A percentile compares a stretch with the other conserved stretches of the same genome.
phyloP scores from a whole-genome alignment of 768 basidiomycete genomes.

The Panaeolus papilionaceus region DNA sequence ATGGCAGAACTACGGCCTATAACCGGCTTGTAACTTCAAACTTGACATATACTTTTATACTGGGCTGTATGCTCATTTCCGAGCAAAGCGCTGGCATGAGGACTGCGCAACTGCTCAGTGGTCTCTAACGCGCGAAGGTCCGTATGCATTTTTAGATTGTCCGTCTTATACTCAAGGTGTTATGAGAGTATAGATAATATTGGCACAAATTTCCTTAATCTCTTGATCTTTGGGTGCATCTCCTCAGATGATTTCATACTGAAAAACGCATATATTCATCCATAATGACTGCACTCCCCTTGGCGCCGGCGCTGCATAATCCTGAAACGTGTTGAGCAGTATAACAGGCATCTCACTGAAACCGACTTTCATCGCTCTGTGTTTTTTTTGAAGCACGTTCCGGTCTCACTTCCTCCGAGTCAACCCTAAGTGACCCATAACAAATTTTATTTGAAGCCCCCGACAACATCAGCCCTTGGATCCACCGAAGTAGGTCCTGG shows the following conservation, averaged over 20 bases:
- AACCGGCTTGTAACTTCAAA: too few species aligned
- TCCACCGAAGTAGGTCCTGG: not conserved
- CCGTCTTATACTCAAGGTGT: not conserved
- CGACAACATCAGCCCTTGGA: not conserved
- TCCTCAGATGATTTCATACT: too few species aligned
- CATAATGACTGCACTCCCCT: too few species aligned
- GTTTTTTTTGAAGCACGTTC: not conserved
- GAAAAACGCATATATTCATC: too few species aligned
- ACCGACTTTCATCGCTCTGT: too few species aligned
- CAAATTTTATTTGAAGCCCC: too few species aligned
- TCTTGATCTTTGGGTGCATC: not conserved
- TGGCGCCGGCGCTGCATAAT: too few species aligned
- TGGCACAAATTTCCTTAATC: not conserved
- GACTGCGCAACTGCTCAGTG: not conserved
- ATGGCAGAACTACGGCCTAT: too few species aligned
- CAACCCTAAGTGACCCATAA: too few species aligned
- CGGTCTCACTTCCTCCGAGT: not conserved
- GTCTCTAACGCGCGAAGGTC: not conserved
- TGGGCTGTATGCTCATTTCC: not conserved
- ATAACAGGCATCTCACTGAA: too few species aligned
- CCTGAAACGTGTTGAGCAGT: too few species aligned
- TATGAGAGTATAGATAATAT: not conserved
- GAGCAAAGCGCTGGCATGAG: not conserved
- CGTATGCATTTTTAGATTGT: not conserved
- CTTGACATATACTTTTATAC: not conserved